These are phyloP conservation scores for Ophiorrhiza pumila DNA, from an alignment of 257 asterid genomes.

Conservation along the genomic window DNA sequence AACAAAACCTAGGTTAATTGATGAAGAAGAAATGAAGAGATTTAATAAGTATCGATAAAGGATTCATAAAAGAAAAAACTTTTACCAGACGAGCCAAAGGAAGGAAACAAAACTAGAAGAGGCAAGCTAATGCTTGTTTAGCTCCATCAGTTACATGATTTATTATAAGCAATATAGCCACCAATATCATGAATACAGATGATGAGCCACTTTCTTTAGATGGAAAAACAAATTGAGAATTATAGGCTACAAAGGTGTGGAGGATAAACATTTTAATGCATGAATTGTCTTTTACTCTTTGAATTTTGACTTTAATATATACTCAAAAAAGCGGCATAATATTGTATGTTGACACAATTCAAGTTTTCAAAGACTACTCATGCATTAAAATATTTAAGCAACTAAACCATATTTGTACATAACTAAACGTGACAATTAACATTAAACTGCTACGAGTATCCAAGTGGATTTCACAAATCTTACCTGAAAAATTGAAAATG, in stretches of 20 bases:
- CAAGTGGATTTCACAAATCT: too few species aligned
- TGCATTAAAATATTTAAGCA: too few species aligned
- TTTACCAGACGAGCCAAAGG: not conserved
- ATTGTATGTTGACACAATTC: too few species aligned
- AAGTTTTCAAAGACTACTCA: too few species aligned
- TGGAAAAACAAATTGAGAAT: constrained; percentile 85
- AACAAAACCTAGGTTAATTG: not conserved
- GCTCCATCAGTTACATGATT: constrained; percentile 44
- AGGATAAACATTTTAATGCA: too few species aligned
- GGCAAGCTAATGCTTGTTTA: not conserved
- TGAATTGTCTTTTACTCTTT: too few species aligned
- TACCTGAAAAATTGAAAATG: too few species aligned
- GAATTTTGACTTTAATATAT: too few species aligned
- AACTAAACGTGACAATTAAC: too few species aligned
- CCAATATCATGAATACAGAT: constrained; percentile 79
- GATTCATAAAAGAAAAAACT: not conserved
- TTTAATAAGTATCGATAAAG: not conserved
- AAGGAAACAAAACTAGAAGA: not conserved
- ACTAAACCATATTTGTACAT: too few species aligned
- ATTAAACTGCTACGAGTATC: too few species aligned
- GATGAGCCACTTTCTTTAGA: constrained; percentile 74
- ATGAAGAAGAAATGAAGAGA: not conserved
- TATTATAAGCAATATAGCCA: constrained; percentile 58
- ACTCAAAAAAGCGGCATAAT: too few species aligned
- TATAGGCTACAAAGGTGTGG: constrained; percentile 69